Base-by-base conservation (phyloP, 1,284 basidiomycete genomes). In the Ustilago xerochloae region DNA sequence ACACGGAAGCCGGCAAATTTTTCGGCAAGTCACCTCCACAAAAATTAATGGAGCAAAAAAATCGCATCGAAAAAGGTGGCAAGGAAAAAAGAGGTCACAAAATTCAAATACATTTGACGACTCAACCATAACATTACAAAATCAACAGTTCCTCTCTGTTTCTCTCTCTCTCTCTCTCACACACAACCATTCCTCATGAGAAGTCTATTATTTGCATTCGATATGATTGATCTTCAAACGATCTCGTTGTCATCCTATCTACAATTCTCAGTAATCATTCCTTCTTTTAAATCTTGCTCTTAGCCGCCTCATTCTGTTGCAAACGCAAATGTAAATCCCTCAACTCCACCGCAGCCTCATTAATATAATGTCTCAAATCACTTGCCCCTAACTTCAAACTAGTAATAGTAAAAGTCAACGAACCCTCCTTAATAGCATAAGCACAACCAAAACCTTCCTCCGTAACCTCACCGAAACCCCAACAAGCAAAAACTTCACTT, bases 391-490 rank as follows among this genome's bases (percentile, higher is more conserved):
- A 85, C 60, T 71, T 93, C 82, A 90, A 85, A 61, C 91, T 92
- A 55, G 94, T 97, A 78, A 98, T 91, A 47, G 93, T 94, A 91
- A 96, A 98, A 60, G 93, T 90, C 69, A 99, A 89, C 78, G 91
- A 91, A 64, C 91, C 86, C 73, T 93, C 91, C 58, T 91, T 93
- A 83, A 99, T 96, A 2, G 93, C 89, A 86, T 99, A 99, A 35
- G 93, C 91, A 38, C 97, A 86, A 10, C 97, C 96, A 82, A 93
- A 99, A 15, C 96, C 97, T 78, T 97, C 93, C 7, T 91, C 89
- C n/a, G 62, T 63, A n/a, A 89, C 93, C 89, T 97, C 93, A 12
- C 95, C 95, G 84, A 96, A 98, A 30, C 96, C 96, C 95, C 96
- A 97, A 35, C 94, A 94, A 77, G 95, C 92, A 50, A 99, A 88